phyloP scores from a whole-genome alignment of 805 yeast species.

The Candida ovalis region DNA sequence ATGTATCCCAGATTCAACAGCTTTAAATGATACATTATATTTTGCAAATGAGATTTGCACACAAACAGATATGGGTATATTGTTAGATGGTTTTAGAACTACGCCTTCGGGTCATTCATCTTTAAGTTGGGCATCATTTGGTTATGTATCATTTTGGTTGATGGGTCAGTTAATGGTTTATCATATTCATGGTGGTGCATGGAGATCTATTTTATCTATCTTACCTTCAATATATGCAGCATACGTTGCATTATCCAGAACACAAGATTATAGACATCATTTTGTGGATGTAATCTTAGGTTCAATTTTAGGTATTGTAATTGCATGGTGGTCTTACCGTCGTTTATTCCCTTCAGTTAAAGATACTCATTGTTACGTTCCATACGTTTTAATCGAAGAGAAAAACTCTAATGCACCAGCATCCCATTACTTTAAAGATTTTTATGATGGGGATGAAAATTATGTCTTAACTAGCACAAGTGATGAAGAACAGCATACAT shows the following conservation, averaged over 20 bases:
- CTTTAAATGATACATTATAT: slow-evolving; percentile 52
- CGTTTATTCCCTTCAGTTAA: slow-evolving; percentile 46
- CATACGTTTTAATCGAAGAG: slow-evolving; percentile 27
- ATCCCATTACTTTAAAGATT: background rate
- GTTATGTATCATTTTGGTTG: slow-evolving; percentile 61
- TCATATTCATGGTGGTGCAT: slow-evolving; percentile 45
- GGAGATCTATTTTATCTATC: slow-evolving; percentile 54
- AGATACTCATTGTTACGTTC: slow-evolving; percentile 36
- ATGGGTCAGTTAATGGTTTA: slow-evolving; percentile 54
- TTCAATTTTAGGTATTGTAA: slow-evolving; percentile 53
- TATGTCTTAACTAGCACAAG: background rate
- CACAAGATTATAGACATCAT: slow-evolving; percentile 93
- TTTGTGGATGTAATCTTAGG: slow-evolving; percentile 82
- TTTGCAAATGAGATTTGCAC: slow-evolving; percentile 66
- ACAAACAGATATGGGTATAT: slow-evolving; percentile 35
- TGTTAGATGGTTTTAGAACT: slow-evolving; percentile 73
- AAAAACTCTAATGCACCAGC: slow-evolving; percentile 1
- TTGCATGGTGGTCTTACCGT: slow-evolving; percentile 58
- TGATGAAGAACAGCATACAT: background rate
- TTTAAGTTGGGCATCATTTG: slow-evolving; percentile 63
- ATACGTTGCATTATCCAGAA: slow-evolving; percentile 77
- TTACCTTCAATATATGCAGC: slow-evolving; percentile 67
- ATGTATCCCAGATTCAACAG: slow-evolving; percentile 62
- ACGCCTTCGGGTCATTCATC: slow-evolving; percentile 84
- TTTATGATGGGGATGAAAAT: background rate